Evolutionary conservation across 1,284 basidiomycete genomes (phyloP), one percentile per base, ranked within the genome.

Genomic region (Moniliella sp.): DNA sequence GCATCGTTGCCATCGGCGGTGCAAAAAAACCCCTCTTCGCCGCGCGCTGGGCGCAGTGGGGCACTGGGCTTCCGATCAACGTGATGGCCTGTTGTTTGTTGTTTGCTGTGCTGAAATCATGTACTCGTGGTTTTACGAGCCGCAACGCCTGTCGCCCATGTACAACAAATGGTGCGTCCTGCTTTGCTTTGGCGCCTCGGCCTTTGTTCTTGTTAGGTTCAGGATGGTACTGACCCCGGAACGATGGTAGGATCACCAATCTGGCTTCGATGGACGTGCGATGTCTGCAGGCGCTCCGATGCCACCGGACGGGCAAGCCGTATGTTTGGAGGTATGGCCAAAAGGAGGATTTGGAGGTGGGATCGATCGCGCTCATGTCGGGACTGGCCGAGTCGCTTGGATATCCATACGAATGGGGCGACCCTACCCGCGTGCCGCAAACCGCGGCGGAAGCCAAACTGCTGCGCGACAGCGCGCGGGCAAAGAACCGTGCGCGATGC

Each of bases 211-310:
- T n/a, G n/a, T n/a, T n/a, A n/a, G n/a, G n/a, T n/a, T n/a, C n/a
- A n/a, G n/a, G n/a, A n/a, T n/a, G n/a, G n/a, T n/a, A n/a, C n/a
- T n/a, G n/a, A n/a, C n/a, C n/a, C n/a, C n/a, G n/a, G n/a, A n/a
- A n/a, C n/a, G n/a, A n/a, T 28, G 7, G 7, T 28, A 31, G 30
- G 34, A 58, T 60, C 32, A 32, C 42, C 9, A 39, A 35, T 15
- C 46, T 63, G 7, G 55, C 62, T 1, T 44, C 55, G 10, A 61
- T 63, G 48, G 62, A 63, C 37, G 48, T 51, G 14, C 34, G 58
- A 1, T 35, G 63, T 9, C 33, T 63, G 3, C 34, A 47, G 1
- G 45, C 60, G 1, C 34, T 63, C 12, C 39, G 55, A 3, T 46
- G 43, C 30, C 48, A 50, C 1, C 43, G 54, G 5, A 36, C 32